Conservation (phyloP, 108 stramenopile genomes). For the Skeletonema marinoi region DNA sequence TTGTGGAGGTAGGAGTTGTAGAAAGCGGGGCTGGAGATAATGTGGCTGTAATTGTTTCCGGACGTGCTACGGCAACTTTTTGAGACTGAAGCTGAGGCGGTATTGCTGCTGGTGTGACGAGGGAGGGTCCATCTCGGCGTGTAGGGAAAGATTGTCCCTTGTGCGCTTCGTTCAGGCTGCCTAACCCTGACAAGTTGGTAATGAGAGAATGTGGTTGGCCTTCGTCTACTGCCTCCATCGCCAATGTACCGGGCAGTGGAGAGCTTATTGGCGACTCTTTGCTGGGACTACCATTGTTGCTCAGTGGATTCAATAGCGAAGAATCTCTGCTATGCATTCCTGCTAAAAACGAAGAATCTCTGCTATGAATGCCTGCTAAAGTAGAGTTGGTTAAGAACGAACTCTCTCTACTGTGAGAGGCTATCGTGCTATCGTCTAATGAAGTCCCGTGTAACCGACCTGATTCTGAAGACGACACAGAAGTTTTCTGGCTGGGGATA, state of each 20-base stretch:
- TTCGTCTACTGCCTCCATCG: neutral
- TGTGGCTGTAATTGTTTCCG: neutral
- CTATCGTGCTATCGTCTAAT: constrained; percentile 1
- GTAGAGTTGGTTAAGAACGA: constrained; percentile 38
- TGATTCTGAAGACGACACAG: neutral
- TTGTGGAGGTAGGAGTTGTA: neutral
- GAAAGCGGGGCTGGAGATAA: neutral
- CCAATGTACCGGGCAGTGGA: neutral
- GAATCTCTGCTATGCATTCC: constrained; percentile 10
- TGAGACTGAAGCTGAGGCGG: neutral
- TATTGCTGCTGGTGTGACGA: neutral
- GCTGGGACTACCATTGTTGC: neutral
- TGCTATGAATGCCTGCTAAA: constrained; percentile 23
- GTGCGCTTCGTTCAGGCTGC: neutral
- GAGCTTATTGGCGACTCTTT: neutral
- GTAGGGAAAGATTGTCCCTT: neutral
- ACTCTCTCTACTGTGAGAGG: constrained; percentile 37
- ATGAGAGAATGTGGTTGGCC: neutral
- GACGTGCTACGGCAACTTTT: neutral
- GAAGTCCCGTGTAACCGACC: neutral
- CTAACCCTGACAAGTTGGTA: neutral
- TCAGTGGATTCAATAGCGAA: neutral
- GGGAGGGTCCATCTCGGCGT: neutral
- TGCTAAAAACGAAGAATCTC: constrained; percentile 34
- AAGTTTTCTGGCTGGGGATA: neutral